Evolutionary conservation across 441 rosid species (phyloP).

Genomic region (Capsella rubella): DNA sequence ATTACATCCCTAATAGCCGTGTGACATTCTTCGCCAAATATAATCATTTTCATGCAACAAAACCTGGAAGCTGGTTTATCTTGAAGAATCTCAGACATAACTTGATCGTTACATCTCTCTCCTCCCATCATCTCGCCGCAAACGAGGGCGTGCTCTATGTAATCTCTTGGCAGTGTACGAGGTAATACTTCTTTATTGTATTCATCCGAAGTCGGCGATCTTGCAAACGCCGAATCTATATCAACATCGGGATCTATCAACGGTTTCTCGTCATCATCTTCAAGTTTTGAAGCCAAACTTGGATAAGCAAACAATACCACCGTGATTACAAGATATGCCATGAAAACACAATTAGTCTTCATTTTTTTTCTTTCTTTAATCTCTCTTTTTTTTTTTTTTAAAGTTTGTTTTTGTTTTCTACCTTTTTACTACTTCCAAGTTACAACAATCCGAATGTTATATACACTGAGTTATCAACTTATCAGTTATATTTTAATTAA

Average conservation of each 20-base stretch:
- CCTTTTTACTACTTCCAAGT: background rate
- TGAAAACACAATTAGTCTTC: background rate
- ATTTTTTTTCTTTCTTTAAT: background rate
- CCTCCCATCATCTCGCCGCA: background rate
- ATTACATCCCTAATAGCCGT: background rate
- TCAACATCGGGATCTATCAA: constrained; percentile 9
- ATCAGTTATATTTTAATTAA: background rate
- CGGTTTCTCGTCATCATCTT: background rate
- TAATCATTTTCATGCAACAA: background rate
- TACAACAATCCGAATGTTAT: background rate
- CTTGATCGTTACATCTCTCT: background rate
- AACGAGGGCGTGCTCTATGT: background rate
- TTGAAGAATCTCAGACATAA: constrained; percentile 1
- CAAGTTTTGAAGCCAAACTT: background rate
- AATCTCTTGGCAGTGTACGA: background rate
- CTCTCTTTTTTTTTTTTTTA: no score
- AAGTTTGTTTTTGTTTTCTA: background rate
- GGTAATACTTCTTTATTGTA: background rate
- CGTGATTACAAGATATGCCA: background rate
- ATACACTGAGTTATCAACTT: background rate
- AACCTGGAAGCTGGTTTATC: background rate
- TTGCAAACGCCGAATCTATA: background rate
- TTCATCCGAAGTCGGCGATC: background rate
- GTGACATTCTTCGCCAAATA: constrained; percentile 1
- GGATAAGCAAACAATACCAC: background rate